Conservation (phyloP, 768 basidiomycete species). For the Amanita inopinata region DNA sequence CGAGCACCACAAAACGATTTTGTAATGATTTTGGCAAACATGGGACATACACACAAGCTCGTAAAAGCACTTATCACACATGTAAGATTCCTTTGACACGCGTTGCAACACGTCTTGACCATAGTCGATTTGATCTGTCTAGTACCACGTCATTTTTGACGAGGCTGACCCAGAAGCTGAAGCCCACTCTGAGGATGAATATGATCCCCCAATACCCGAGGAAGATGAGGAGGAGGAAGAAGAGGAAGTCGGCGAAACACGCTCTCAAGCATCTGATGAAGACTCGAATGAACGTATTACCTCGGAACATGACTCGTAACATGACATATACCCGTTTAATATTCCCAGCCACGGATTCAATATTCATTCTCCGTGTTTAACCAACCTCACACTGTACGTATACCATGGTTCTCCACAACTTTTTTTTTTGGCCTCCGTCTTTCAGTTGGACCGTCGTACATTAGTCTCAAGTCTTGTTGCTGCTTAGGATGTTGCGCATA, state of each 20-base stretch:
- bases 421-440: no score
- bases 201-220: constrained; percentile 57
- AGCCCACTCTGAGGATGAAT: constrained; percentile 50
- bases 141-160: constrained; percentile 69
- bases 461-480: no score
- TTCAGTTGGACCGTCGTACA: no score
- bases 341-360: constrained; percentile 9
- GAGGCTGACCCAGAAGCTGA: constrained; percentile 56
- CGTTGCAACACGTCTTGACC: no score
- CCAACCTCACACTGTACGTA: not conserved
- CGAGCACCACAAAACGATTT: constrained; percentile 75
- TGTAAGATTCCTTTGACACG: constrained; percentile 41
- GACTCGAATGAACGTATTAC: constrained; percentile 13
- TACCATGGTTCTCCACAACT: not conserved
- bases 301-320: constrained; percentile 12
- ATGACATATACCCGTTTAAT: constrained; percentile 14
- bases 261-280: constrained; percentile 11
- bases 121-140: no score
- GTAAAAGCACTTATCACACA: constrained; percentile 69
- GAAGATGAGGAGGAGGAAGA: constrained; percentile 51
- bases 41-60: constrained; percentile 70
- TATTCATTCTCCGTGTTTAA: constrained; percentile 4
- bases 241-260: constrained; percentile 11
- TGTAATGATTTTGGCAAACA: constrained; percentile 67
- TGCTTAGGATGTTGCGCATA: no score